phyloP scores from a whole-genome alignment of 2,329 filamentous ascomycete species.

The Pseudocercospora pini-densiflorae region DNA sequence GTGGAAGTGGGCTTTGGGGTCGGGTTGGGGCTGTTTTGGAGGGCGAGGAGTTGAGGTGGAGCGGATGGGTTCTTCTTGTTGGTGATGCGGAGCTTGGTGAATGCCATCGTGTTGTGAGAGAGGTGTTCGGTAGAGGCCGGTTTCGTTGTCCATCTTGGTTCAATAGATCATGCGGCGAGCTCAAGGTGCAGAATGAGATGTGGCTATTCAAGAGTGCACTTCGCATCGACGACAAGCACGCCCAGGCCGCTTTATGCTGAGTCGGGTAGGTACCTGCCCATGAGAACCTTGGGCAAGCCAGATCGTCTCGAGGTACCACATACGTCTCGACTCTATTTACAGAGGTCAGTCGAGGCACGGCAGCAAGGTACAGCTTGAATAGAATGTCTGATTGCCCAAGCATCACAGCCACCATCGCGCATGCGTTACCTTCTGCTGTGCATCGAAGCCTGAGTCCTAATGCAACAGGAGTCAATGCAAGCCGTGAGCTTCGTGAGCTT shows the following conservation, averaged over 20 bases:
- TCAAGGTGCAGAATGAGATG: no score
- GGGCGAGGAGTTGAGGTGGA: not conserved
- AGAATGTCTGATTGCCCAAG: not conserved
- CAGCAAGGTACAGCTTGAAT: not conserved
- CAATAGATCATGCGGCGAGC: not conserved
- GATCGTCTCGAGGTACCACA: not conserved
- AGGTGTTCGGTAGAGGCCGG: not conserved
- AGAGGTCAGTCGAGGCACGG: not conserved
- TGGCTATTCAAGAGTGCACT: not conserved
- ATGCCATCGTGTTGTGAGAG: not conserved
- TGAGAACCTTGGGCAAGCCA: not conserved
- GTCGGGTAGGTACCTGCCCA: not conserved
- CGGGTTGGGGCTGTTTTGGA: slow-evolving; percentile 49
- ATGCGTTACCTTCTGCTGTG: not conserved
- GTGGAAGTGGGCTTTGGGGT: not conserved
- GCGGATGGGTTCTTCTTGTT: not conserved
- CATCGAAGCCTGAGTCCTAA: not conserved
- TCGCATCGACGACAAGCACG: not conserved
- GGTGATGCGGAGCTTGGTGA: not conserved
- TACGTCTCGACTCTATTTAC: not conserved
- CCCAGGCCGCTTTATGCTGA: not conserved
- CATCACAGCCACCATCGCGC: not conserved
- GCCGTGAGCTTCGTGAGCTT: not conserved
- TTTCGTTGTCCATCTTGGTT: not conserved
- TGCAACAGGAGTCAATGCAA: not conserved